Evolutionary conservation across 306 rosid species (phyloP).

Genomic region (Quercus alba): DNA sequence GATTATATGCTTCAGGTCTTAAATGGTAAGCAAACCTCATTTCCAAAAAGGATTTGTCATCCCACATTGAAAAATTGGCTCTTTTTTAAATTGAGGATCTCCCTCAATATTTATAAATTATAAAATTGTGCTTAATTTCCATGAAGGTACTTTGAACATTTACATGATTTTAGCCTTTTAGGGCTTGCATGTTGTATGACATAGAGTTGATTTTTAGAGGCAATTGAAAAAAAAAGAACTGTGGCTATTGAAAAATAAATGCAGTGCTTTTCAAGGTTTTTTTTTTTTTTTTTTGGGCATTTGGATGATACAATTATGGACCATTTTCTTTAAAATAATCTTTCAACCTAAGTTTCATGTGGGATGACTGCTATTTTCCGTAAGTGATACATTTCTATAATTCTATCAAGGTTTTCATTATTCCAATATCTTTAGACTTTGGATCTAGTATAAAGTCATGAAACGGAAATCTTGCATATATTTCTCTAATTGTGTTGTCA

Average conservation of each 20-base stretch:
- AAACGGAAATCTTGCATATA: neutral
- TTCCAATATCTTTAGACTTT: neutral
- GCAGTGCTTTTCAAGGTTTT: too few species aligned
- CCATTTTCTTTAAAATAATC: too few species aligned
- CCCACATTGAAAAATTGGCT: neutral
- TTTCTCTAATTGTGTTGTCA: neutral
- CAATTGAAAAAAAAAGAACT: neutral
- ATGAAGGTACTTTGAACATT: neutral
- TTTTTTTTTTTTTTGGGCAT: too few species aligned
- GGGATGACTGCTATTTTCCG: too few species aligned
- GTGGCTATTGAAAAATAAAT: neutral
- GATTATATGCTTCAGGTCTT: conserved; percentile 50
- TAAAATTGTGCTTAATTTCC: too few species aligned
- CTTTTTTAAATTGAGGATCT: neutral
- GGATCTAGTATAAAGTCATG: neutral
- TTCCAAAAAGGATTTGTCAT: neutral
- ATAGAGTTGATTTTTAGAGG: neutral
- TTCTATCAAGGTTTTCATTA: neutral
- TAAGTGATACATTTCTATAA: too few species aligned
- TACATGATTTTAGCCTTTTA: neutral
- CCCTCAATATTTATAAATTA: too few species aligned
- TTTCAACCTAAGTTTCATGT: too few species aligned
- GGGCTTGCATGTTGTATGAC: neutral
- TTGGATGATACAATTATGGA: too few species aligned
- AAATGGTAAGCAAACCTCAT: conserved; percentile 40